Base-by-base conservation (phyloP, 2,329 filamentous ascomycete genomes). In the Rutstroemia sp. region DNA sequence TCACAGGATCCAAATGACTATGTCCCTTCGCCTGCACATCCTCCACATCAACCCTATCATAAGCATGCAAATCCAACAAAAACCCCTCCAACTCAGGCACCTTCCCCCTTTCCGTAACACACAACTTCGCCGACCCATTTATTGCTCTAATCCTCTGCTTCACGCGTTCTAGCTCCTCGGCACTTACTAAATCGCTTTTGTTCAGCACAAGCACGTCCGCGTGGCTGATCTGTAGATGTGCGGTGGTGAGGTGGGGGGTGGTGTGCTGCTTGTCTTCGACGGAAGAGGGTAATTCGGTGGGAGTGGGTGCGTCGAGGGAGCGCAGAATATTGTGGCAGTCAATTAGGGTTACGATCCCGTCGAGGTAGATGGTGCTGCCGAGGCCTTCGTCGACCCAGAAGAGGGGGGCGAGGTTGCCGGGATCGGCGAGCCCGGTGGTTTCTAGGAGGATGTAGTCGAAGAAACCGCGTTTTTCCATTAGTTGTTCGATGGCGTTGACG, bases 391-490 rank as follows among this genome's bases (percentile, higher is more conserved):
- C 94, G 25, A 99, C 86, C 94, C 94, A 99, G 74, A 99, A 99
- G 14, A 97, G 75, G 0, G 94, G 94, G 0, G 94, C 94, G 51
- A 99, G 84, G 66, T 97, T 97, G 1, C 94, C 94, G 0, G 94
- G 94, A 68, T 99, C 92, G 4, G 94, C 94, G 5, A 99, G 79
- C 0, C 94, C 94, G 0, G 94, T 97, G 0, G 94, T 99, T 71
- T 99, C 94, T 1, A 99, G 83, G 2, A 99, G 80, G 62, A 99
- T 97, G 73, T 97, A 99, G 74, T 99, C 94, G 68, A 99, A 99
- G 4, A 86, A 86, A 50, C 92, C 92, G 62, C 89, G 89, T 67
- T 91, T 90, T 61, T 92, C 89, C 89, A 99, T 97, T 2, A 99
- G 77, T 1, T 89, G 89, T 74, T 99, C 94, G 54, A 99, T 95